These are phyloP conservation scores for Fusarium torreyae DNA, from an alignment of 2,329 filamentous ascomycete genomes.

Conservation along the genomic window DNA sequence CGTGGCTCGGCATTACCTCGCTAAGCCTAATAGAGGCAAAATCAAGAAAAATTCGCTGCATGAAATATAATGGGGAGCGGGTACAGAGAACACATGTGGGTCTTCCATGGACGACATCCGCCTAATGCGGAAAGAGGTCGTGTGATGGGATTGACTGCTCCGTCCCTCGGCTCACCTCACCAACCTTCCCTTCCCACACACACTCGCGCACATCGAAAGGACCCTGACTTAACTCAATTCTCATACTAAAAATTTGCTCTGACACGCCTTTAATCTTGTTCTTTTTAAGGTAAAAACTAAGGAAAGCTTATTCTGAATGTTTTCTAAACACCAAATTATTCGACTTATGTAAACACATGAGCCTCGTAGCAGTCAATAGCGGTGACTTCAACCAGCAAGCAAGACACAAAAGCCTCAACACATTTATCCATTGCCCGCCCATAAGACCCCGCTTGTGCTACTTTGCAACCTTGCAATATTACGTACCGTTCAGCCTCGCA, in stretches of 20 bases:
- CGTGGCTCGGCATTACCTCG: conserved; percentile 20
- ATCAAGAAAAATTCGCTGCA: conserved; percentile 33
- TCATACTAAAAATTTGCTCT: conserved; percentile 14
- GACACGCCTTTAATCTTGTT: neutral
- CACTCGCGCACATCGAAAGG: neutral
- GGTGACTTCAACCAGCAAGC: neutral
- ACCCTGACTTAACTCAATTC: conserved; percentile 21
- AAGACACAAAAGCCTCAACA: conserved; percentile 12
- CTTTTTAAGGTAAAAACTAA: conserved; percentile 10
- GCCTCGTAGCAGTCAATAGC: neutral
- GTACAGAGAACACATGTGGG: conserved; percentile 14
- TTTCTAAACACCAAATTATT: neutral
- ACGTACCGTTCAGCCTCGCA: conserved; percentile 24
- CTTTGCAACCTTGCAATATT: conserved; percentile 15
- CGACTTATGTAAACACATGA: neutral
- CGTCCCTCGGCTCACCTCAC: neutral
- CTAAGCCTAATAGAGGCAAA: conserved; percentile 26
- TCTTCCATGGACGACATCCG: conserved; percentile 26
- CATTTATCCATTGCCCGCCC: conserved; percentile 1
- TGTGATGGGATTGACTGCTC: conserved; percentile 28
- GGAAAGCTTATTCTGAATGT: conserved; percentile 22
- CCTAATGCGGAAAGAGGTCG: conserved; percentile 45
- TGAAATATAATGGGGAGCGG: conserved; percentile 10
- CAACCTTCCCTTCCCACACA: conserved; percentile 2
- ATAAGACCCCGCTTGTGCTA: conserved; percentile 18